phyloP scores from a whole-genome alignment of 495 filamentous ascomycete species.

The Usnea hakonensis region DNA sequence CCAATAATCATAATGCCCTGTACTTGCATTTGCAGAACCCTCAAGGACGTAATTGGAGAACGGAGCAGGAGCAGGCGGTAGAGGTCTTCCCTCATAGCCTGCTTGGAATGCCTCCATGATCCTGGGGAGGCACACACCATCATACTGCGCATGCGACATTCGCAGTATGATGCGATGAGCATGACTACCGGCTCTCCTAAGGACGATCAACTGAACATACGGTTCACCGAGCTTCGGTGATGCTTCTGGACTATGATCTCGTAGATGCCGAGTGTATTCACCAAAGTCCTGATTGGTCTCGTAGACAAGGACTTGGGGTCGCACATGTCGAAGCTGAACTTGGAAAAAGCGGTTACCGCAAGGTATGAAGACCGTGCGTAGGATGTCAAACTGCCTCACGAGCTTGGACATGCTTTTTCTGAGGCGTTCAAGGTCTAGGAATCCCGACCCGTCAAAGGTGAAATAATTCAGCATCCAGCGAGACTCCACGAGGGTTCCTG shows the following conservation, averaged over 20 bases:
- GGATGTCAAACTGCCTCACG: constrained; percentile 52
- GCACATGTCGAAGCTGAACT: constrained; percentile 51
- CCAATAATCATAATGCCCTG: constrained; percentile 50
- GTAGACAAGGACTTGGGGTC: constrained; percentile 45
- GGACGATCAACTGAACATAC: constrained; percentile 54
- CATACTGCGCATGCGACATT: constrained; percentile 69
- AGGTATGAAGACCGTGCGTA: constrained; percentile 62
- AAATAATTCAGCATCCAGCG: constrained; percentile 52
- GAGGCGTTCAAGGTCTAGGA: constrained; percentile 40
- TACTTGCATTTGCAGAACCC: constrained; percentile 37
- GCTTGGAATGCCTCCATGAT: constrained; percentile 49
- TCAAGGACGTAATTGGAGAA: constrained; percentile 55
- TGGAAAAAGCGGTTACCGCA: constrained; percentile 49
- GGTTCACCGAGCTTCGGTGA: constrained; percentile 52
- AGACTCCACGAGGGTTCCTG: constrained; percentile 47
- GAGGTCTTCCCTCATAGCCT: constrained; percentile 43
- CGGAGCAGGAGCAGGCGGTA: constrained; percentile 37
- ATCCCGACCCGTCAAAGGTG: constrained; percentile 44
- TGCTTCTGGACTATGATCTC: constrained; percentile 42
- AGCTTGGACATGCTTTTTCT: constrained; percentile 38
- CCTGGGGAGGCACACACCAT: constrained; percentile 59
- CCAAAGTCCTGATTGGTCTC: constrained; percentile 46
- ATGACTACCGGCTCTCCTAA: constrained; percentile 41
- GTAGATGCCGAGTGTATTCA: constrained; percentile 43
- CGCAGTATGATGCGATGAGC: constrained; percentile 55